Percentiles rank a stretch among this genome's conserved stretches.
These are phyloP conservation scores for Pythium phragmitis DNA, from an alignment of 352 stramenopile species.

Conservation along the genomic window DNA sequence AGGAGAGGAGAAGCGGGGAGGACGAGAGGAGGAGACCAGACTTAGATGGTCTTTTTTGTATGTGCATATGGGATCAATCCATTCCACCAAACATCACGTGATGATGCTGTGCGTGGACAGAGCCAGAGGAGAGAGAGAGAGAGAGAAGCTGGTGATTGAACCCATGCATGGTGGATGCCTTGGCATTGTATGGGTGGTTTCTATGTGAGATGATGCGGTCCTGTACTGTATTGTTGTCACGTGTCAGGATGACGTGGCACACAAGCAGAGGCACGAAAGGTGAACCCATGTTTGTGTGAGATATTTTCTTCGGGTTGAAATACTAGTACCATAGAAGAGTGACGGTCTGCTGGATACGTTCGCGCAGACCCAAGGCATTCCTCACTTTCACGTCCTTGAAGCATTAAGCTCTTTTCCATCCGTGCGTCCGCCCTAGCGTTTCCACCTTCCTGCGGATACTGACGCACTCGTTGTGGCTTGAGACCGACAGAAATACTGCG, in stretches of 20 bases:
- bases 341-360: not conserved
- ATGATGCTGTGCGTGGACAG: not conserved
- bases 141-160: too few species aligned
- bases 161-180: too few species aligned
- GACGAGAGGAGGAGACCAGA: not conserved
- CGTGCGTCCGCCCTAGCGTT: not conserved
- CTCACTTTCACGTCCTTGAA: not conserved
- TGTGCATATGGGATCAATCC: not conserved
- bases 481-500: not conserved
- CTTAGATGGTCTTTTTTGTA: not conserved
- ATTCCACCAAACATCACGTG: not conserved
- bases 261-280: not conserved
- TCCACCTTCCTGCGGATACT: not conserved
- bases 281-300: too few species aligned
- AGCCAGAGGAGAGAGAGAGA: not conserved
- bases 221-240: not conserved
- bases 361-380: too few species aligned
- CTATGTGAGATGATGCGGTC: too few species aligned
- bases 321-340: not conserved
- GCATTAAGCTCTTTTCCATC: conserved; percentile 7
- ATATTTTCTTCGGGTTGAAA: not conserved
- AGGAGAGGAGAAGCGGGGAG: not conserved
- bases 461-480: not conserved
- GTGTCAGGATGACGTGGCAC: conserved; percentile 5
- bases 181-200: too few species aligned